These are phyloP conservation scores for Pyrenochaeta sp. DNA, from an alignment of 2,329 filamentous ascomycete genomes.

Conservation along the genomic window DNA sequence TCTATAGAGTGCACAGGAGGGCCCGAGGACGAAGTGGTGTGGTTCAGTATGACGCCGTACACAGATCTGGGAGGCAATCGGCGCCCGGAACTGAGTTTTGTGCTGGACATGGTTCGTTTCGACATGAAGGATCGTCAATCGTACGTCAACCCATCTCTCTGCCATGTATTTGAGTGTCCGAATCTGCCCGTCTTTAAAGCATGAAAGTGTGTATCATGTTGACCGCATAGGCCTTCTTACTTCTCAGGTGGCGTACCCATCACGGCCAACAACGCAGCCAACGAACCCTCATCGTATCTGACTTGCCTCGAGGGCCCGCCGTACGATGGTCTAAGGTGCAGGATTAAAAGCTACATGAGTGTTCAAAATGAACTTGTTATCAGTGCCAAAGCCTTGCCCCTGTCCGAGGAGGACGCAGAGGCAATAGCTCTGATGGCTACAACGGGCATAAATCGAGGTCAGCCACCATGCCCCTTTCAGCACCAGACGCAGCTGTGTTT, in stretches of 20 bases:
- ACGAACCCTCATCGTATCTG: conserved; percentile 18
- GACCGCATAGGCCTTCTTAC: background rate
- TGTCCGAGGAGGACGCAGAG: background rate
- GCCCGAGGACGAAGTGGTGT: background rate
- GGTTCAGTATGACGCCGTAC: conserved; percentile 9
- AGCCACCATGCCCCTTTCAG: too few relatives aligned
- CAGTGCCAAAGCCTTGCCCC: background rate
- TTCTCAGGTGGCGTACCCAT: conserved; percentile 9
- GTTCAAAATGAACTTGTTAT: conserved; percentile 8
- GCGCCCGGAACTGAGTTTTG: conserved; percentile 17
- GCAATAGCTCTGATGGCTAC: background rate
- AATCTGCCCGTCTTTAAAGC: background rate
- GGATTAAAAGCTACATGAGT: conserved; percentile 19
- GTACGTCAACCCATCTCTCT: background rate
- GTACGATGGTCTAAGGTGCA: conserved; percentile 25
- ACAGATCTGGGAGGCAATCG: background rate
- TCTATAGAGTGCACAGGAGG: background rate
- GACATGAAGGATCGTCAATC: background rate
- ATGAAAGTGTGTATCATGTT: background rate
- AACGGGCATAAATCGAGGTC: too few relatives aligned
- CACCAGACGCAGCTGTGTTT: too few relatives aligned
- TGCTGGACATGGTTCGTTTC: background rate
- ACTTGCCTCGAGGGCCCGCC: conserved; percentile 23
- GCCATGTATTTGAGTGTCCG: too few relatives aligned
- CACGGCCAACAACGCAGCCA: conserved; percentile 21